phyloP scores from a whole-genome alignment of 495 filamentous ascomycete genomes.

The Aspergillus taichungensis region DNA sequence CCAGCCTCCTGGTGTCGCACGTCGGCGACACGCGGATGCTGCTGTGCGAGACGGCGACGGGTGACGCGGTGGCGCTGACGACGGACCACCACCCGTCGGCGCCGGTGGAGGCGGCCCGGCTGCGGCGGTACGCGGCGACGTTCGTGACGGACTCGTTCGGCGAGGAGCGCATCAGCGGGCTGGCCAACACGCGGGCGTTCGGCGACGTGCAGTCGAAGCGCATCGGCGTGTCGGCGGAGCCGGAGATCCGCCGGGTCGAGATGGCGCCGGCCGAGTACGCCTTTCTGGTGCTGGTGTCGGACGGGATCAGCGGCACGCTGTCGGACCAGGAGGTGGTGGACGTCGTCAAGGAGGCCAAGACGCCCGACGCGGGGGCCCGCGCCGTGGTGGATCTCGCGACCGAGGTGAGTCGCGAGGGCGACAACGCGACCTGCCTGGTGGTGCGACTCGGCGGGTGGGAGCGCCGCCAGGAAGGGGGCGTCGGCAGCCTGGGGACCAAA shows the following conservation, averaged over 20 bases:
- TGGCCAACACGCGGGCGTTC: slow-evolving; percentile 90
- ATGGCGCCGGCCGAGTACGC: slow-evolving; percentile 72
- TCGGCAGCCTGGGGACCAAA: slow-evolving; percentile 82
- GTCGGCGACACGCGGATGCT: slow-evolving; percentile 89
- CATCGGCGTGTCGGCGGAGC: slow-evolving; percentile 88
- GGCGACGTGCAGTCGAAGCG: slow-evolving; percentile 87
- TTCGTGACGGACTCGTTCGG: slow-evolving; percentile 95
- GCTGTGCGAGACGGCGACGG: slow-evolving; percentile 72
- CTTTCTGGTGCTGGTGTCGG: slow-evolving; percentile 80
- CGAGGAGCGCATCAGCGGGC: slow-evolving; percentile 87
- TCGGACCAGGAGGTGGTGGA: slow-evolving; percentile 92
- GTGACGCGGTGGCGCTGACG: slow-evolving; percentile 69
- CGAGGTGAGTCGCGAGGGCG: slow-evolving; percentile 71
- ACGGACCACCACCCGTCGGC: slow-evolving; percentile 85
- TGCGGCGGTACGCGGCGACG: slow-evolving; percentile 75
- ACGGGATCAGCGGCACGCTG: slow-evolving; percentile 77
- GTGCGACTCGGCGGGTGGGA: slow-evolving; percentile 93
- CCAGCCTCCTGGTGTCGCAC: slow-evolving; percentile 78
- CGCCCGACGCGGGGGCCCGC: slow-evolving; percentile 73
- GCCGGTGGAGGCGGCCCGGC: slow-evolving; percentile 69
- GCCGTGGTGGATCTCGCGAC: slow-evolving; percentile 79
- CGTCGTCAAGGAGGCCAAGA: slow-evolving; percentile 84
- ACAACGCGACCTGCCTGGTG: slow-evolving; percentile 94
- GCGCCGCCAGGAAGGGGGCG: slow-evolving; percentile 74
- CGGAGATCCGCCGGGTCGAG: slow-evolving; percentile 68